Evolutionary conservation across 1,284 basidiomycete genomes (phyloP).

Genomic region (Cutaneotrichosporon mucoides): DNA sequence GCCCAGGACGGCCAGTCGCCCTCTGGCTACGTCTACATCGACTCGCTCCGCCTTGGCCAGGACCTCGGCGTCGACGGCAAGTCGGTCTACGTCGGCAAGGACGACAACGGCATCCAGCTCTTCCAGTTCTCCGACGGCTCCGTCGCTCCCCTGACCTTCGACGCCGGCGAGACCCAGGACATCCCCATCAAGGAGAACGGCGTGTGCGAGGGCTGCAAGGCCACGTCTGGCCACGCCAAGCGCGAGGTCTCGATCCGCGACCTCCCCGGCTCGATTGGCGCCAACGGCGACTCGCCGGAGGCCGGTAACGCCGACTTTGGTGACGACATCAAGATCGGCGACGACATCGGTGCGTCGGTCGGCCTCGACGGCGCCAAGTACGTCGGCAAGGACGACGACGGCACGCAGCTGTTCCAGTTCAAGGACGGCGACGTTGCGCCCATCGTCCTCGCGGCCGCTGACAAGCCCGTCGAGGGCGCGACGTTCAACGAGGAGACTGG

Average conservation of each 20-base stretch:
- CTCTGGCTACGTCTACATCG: constrained; percentile 1
- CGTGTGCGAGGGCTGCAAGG: background rate
- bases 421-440: constrained; percentile 5
- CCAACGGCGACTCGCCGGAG: background rate
- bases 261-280: background rate
- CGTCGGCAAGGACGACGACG: constrained; percentile 5
- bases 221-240: background rate
- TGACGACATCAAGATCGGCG: background rate
- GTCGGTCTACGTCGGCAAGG: constrained; percentile 5
- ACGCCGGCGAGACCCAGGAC: background rate
- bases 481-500: background rate
- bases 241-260: background rate
- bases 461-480: background rate
- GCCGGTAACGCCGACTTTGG: constrained; percentile 3
- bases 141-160: constrained; percentile 6
- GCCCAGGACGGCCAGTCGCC: background rate
- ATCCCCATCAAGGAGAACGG: background rate
- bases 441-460: background rate
- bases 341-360: background rate
- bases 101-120: constrained; percentile 4
- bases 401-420: constrained; percentile 10
- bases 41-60: constrained; percentile 1
- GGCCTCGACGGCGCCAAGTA: constrained; percentile 4
- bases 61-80: constrained; percentile 2
- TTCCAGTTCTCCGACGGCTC: constrained; percentile 8